These are phyloP conservation scores for Nematocida major DNA, from an alignment of 371 early-diverging fungal genomes.

Conservation along the genomic window DNA sequence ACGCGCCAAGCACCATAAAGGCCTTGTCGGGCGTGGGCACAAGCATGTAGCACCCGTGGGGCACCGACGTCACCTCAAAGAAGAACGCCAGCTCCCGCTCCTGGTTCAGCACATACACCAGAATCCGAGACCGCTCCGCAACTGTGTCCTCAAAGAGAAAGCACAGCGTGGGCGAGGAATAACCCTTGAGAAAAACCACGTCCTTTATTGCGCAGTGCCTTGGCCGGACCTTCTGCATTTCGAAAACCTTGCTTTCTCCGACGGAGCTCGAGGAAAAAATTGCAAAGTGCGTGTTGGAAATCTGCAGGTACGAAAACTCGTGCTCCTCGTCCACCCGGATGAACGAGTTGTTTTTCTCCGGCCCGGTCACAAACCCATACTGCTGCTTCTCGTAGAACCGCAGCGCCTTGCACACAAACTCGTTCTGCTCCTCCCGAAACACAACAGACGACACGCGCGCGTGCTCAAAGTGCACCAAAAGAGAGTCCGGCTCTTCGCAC, in stretches of 20 bases:
- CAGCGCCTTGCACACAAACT: conserved; percentile 34
- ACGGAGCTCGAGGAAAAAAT: neutral
- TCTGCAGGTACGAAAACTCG: conserved; percentile 18
- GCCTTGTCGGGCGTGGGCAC: conserved; percentile 18
- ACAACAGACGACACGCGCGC: conserved; percentile 3
- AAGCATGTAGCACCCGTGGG: conserved; percentile 38
- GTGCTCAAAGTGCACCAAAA: conserved; percentile 44
- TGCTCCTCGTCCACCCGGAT: conserved; percentile 42
- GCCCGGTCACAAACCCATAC: conserved; percentile 34
- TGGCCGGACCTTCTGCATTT: conserved; percentile 19
- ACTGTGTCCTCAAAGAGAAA: conserved; percentile 46
- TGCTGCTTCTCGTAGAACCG: conserved; percentile 48
- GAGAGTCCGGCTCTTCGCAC: conserved; percentile 2
- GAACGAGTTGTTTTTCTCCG: conserved; percentile 21
- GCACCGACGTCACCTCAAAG: conserved; percentile 33
- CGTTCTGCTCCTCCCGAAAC: conserved; percentile 23
- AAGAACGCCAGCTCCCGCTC: conserved; percentile 31
- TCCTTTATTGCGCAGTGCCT: conserved; percentile 48
- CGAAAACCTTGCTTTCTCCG: neutral
- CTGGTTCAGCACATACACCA: conserved; percentile 21
- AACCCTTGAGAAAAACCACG: conserved; percentile 23
- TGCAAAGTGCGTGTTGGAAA: conserved; percentile 40
- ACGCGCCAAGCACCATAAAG: conserved; percentile 51
- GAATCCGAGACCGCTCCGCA: conserved; percentile 9
- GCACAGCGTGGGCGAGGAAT: conserved; percentile 28